Evolutionary conservation across 2,329 filamentous ascomycete species (phyloP), one percentile per base, ranked within the genome.

Genomic region (Pseudogymnoascus sp.): DNA sequence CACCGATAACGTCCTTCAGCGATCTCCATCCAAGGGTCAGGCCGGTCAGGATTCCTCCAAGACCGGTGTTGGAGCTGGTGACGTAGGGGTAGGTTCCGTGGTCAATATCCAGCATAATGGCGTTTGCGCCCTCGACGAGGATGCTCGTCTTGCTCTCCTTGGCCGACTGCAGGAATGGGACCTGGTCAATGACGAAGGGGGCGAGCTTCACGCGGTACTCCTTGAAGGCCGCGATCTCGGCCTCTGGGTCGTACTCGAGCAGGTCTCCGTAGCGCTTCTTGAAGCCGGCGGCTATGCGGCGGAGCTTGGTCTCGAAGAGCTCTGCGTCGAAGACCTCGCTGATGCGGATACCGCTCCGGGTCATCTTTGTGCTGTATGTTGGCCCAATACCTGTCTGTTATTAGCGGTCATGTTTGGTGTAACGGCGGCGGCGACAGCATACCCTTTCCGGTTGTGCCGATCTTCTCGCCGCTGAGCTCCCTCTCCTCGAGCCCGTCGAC

Each of bases 261-360:
- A 89, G 75, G 68, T 88, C 83, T 7, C 88, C 88, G 69, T 85
- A 91, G 61, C 87, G 79, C 77, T 87, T 86, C 77, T 85, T 81
- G 76, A 83, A 89, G n/a, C 83, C 85, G 5, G 75, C 69, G 8
- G 82, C 87, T 59, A 92, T 76, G 23, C 78, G 76, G 42, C 86
- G 80, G 47, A 92, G 76, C 74, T 88, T 89, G 42, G 75, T 71
- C 76, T 90, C 88, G 68, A 92, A 91, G 7, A 80, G 72, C 42
- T 82, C 78, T 72, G 84, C 80, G 72, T 89, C 78, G 72, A 91
- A 90, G 66, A 91, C 79, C 63, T 91, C 87, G 65, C 79, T 79
- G 62, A 90, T 78, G 68, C 82, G 82, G 65, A 93, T 80, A 59
- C 88, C 89, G 68, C 60, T 88, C 69, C 89, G 79, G 40, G 84